Evolutionary conservation across 2,329 filamentous ascomycete genomes (phyloP).

Genomic region (Ceratocystis harringtonii): DNA sequence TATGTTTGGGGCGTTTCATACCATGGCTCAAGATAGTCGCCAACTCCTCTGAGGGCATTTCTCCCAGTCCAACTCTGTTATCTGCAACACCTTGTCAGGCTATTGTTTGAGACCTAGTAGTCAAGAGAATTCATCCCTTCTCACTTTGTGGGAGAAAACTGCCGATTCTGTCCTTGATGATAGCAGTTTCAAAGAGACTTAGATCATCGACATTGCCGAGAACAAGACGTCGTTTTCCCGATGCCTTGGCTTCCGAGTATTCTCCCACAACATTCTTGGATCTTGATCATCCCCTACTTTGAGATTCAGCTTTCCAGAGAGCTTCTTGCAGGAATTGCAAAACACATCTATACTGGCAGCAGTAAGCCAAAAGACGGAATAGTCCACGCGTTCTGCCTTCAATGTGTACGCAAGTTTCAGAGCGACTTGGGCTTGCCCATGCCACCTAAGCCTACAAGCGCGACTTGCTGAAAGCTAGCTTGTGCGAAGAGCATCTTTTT

Average conservation of each 20-base stretch:
- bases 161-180: background rate
- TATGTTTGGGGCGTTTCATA: too few species aligned
- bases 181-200: background rate
- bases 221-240: constrained; percentile 20
- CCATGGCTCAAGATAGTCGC: too few species aligned
- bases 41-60: too few species aligned
- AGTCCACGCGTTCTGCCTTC: background rate
- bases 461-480: background rate
- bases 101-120: background rate
- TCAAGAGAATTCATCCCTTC: constrained; percentile 11
- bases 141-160: constrained; percentile 22
- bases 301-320: background rate
- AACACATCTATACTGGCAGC: background rate
- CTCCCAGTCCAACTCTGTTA: too few species aligned
- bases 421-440: background rate
- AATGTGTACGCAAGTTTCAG: background rate
- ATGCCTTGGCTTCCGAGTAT: constrained; percentile 17
- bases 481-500: background rate
- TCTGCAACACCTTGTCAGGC: too few species aligned
- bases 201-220: constrained; percentile 21
- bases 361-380: constrained; percentile 4
- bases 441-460: background rate
- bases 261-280: constrained; percentile 12
- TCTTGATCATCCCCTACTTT: background rate
- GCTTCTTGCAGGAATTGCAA: background rate